Base-by-base conservation (phyloP, 1,139 yeast genomes). In the Hemisphaericaspora xylofermentans region DNA sequence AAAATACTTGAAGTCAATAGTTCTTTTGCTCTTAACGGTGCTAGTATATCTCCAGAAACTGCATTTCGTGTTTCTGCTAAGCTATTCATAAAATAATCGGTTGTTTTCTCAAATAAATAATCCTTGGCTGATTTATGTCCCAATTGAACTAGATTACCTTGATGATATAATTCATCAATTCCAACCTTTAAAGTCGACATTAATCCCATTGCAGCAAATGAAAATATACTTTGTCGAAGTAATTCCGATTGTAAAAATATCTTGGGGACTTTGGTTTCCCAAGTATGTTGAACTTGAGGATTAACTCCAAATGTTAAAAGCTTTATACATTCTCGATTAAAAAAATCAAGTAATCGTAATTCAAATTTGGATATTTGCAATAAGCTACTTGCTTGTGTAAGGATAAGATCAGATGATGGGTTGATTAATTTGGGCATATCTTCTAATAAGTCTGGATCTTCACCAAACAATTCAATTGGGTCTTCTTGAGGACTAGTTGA, bases 341-440 rank as follows among this genome's bases (percentile, higher is more conserved):
- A 66, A 45, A 61, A 65, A 12, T 55, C 51, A 19, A 66, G 43
- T 31, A 67, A 56, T 26, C 66, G 52, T 25, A 56, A 51, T 44
- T 68, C 72, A 42, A 66, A 66, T 17, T 48, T 52, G 18, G 64
- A 48, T 14, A 68, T 48, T 2, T 56, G 49, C 32, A 67, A 43
- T 26, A 60, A 64, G 6, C 39, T 35, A 14, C 50, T 43, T 3
- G 54, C 31, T 34, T 45, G 46, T 13, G 46, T 49, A 27, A 52
- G 38, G n/a, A 47, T 39, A 9, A 47, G 31, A n/a, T 46, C 45
- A 21, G 43, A 30, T 1, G 49, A 31, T 13, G 29, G 35, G n/a
- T 22, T 30, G 7, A 22, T 5, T 18, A 6, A 19, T 4, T 22
- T 15, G 9, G 31, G 7, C n/a, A 16, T 19, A 24, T 21, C 18